Base-by-base conservation (phyloP, 2,329 filamentous ascomycete genomes). In the Chaetomium olivaceum region DNA sequence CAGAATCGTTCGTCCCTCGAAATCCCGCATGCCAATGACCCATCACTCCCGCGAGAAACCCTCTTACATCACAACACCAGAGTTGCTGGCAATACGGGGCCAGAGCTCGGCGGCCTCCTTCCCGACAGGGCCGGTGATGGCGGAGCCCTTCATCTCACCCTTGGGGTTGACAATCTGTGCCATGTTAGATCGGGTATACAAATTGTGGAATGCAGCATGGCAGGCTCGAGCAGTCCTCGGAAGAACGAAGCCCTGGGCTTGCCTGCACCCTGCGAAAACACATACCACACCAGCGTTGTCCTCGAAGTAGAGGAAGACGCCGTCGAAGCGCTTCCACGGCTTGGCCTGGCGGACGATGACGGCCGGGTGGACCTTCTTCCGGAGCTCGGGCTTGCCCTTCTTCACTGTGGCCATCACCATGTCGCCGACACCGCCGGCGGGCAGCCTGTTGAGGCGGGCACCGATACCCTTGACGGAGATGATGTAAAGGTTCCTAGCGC, bases 341-440 rank as follows among this genome's bases (percentile, higher is more conserved):
- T 99, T 99, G 86, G 91, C 91, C 87, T 98, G 95, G 82, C 95
- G 88, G 81, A 98, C 94, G 80, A 99, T 95, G 80, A 99, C 94
- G 78, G 95, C 95, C 76, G 95, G 95, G 93, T 99, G 97, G 83
- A 99, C 95, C 91, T 99, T 99, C 92, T 99, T 99, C 84, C 96
- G 89, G 80, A 99, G 87, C 85, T 99, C 96, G 72, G 96, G 96
- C 92, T 99, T 99, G 85, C 96, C 95, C 92, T 99, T 98, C 92
- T 99, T 98, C 85, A 98, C 95, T 74, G 95, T 98, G 74, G 94
- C 94, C 93, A 99, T 98, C 80, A 98, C 95, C 95, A 98, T 98
- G 87, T 98, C 95, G 78, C 95, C 95, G 77, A 97, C 94, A 88
- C 95, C 95, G 76, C 91, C 95, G 78, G 95, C 94, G 76, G 94